Evolutionary conservation across 345 rosid genomes (phyloP), one percentile per base, ranked within the genome.

Genomic region (Heritiera fomes): DNA sequence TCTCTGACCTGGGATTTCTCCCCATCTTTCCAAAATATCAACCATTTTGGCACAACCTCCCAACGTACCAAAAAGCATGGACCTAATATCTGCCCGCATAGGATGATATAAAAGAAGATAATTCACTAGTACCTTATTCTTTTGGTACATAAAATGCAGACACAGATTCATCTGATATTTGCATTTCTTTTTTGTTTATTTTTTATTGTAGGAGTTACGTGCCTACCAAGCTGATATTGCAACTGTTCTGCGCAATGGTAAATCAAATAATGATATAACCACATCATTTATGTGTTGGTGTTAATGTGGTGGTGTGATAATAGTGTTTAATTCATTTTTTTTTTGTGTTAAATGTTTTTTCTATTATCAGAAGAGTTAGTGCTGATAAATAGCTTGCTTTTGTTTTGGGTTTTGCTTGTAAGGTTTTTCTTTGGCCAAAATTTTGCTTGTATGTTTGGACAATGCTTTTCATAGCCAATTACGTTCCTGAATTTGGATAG

Each of bases 211-310:
- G 98, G 98, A 95, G 83, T 77, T 95, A 80, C 98, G 97, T 63
- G 98, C 98, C 71, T 95, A 95, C 82, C 98, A 95, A 91, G 98
- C 98, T 83, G 95, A 95, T 84, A 88, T 84, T 79, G 98, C 98
- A 1, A 95, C 95, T 63, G 94, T 95, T 69, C 83, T 90, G 73
- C 91, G 98, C 82, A 93, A 92, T 92, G 98, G 98, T 79, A 92
- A 83, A 69, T 40, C 34, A 68, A 70, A 49, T 41, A 47, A 75
- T 67, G 58, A 75, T 46, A 61, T 58, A 49, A 53, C 60, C 47
- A 28, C 52, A 70, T 73, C 7, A 47, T 9, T 60, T 56, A 28
- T 68, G 0, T 15, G 23, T 13, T 61, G 58, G 56, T 60, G 61
- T 58, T 53, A n/a, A 9, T 56, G 62, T 41, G 6, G 10, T 73